These are phyloP conservation scores for Lentinula lateritia DNA, from an alignment of 768 basidiomycete genomes.

Conservation along the genomic window DNA sequence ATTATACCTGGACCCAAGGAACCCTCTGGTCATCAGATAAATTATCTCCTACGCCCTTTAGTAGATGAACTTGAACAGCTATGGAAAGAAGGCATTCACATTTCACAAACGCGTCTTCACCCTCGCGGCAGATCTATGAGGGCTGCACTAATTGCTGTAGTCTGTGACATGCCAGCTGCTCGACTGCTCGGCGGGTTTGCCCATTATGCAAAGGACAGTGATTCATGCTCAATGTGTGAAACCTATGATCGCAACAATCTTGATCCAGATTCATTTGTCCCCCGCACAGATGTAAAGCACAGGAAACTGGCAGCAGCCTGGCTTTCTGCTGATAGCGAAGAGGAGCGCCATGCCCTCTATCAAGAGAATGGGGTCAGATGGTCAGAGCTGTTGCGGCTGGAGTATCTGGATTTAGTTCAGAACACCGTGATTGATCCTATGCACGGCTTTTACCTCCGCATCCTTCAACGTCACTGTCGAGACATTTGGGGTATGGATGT, in stretches of 20 bases:
- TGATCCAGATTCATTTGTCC: background rate
- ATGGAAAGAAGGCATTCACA: constrained; percentile 26
- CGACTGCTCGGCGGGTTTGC: constrained; percentile 16
- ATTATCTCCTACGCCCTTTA: constrained; percentile 18
- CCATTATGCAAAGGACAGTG: background rate
- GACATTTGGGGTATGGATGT: constrained; percentile 20
- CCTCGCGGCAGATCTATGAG: constrained; percentile 14
- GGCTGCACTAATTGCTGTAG: constrained; percentile 19
- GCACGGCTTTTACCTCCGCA: constrained; percentile 7
- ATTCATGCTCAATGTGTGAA: background rate
- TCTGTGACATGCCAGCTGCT: constrained; percentile 32
- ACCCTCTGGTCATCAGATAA: constrained; percentile 17
- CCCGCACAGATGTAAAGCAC: background rate
- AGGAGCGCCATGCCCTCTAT: constrained; percentile 10
- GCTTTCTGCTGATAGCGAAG: background rate
- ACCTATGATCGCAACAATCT: background rate
- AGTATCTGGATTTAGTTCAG: constrained; percentile 17
- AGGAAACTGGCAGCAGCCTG: background rate
- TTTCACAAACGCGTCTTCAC: constrained; percentile 11
- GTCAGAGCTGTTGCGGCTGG: constrained; percentile 14
- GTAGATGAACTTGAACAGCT: constrained; percentile 19
- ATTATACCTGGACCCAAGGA: constrained; percentile 31
- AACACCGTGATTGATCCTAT: no score
- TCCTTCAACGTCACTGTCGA: constrained; percentile 10
- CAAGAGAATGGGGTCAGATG: constrained; percentile 12